These are phyloP conservation scores for Kodamaea kaohsiungensis DNA, from an alignment of 805 yeast species.

Conservation along the genomic window DNA sequence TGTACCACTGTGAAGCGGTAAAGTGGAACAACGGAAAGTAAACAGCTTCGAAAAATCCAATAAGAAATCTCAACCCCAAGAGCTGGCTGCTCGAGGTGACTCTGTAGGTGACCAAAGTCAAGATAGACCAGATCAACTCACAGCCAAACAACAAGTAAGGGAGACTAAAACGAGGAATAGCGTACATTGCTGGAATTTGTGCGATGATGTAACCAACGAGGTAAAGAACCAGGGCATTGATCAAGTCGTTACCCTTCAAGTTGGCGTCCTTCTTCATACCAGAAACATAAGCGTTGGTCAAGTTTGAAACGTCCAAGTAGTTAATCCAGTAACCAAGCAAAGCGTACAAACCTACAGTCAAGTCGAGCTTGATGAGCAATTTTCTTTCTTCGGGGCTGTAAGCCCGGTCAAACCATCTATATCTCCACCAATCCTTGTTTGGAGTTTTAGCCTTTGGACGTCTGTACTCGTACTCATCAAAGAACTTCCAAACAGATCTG, in stretches of 20 bases:
- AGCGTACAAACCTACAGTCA: conserved; percentile 25
- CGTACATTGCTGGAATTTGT: conserved; percentile 23
- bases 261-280: conserved; percentile 20
- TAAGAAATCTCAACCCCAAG: conserved; percentile 21
- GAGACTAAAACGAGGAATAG: conserved; percentile 20
- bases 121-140: conserved; percentile 21
- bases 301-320: conserved; percentile 22
- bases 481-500: conserved; percentile 50
- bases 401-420: conserved; percentile 21
- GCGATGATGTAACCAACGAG: conserved; percentile 22
- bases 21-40: conserved; percentile 29
- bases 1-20: conserved; percentile 25
- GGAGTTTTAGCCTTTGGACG: conserved; percentile 5
- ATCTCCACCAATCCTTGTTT: conserved; percentile 11
- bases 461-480: conserved; percentile 37
- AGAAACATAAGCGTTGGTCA: conserved; percentile 24
- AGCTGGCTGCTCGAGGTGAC: conserved; percentile 17
- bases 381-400: conserved; percentile 20
- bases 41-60: conserved; percentile 26
- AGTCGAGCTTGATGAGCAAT: conserved; percentile 24
- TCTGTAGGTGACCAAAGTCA: conserved; percentile 19
- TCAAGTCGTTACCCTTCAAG: conserved; percentile 25
- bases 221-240: conserved; percentile 22
- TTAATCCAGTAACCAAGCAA: conserved; percentile 26
- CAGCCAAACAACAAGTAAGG: conserved; percentile 21